These are phyloP conservation scores for Alternaria brassicicola DNA, from an alignment of 2,329 filamentous ascomycete genomes.

Conservation along the genomic window DNA sequence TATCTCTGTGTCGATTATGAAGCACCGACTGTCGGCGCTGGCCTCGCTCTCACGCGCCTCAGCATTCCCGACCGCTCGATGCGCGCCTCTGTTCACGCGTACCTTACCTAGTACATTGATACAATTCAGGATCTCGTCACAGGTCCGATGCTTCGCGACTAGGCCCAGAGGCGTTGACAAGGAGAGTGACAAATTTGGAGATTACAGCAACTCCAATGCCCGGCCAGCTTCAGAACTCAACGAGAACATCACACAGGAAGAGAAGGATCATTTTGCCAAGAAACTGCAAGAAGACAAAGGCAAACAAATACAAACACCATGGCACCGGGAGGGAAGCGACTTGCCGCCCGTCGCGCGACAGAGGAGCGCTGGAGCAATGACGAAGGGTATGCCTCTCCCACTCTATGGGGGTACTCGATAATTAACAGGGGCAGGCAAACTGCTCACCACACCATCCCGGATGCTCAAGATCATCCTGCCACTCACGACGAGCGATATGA, in stretches of 20 bases:
- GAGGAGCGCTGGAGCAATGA: conserved; percentile 64
- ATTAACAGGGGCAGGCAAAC: conserved; percentile 62
- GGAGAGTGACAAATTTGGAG: conserved; percentile 22
- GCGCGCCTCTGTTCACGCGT: conserved; percentile 9
- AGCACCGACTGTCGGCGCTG: conserved; percentile 37
- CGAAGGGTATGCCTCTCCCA: conserved; percentile 58
- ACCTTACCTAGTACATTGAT: conserved; percentile 1
- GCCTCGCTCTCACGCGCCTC: conserved; percentile 26
- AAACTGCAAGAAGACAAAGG: conserved; percentile 57
- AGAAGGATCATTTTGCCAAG: conserved; percentile 54
- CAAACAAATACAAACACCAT: conserved; percentile 67
- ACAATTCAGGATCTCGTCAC: background rate
- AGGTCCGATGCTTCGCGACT: conserved; percentile 4
- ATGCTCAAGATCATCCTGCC: conserved; percentile 83
- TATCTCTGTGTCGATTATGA: conserved; percentile 29
- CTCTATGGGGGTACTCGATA: background rate
- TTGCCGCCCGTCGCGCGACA: conserved; percentile 61
- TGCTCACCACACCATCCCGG: conserved; percentile 79
- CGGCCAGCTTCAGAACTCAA: conserved; percentile 50
- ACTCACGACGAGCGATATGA: conserved; percentile 66
- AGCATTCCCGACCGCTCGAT: conserved; percentile 19
- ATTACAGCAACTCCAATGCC: conserved; percentile 43
- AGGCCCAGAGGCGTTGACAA: conserved; percentile 4
- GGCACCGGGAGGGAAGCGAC: conserved; percentile 68
- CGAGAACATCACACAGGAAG: conserved; percentile 53